Evolutionary conservation across 305 asterid genomes (phyloP).

Genomic region (Withania somnifera): DNA sequence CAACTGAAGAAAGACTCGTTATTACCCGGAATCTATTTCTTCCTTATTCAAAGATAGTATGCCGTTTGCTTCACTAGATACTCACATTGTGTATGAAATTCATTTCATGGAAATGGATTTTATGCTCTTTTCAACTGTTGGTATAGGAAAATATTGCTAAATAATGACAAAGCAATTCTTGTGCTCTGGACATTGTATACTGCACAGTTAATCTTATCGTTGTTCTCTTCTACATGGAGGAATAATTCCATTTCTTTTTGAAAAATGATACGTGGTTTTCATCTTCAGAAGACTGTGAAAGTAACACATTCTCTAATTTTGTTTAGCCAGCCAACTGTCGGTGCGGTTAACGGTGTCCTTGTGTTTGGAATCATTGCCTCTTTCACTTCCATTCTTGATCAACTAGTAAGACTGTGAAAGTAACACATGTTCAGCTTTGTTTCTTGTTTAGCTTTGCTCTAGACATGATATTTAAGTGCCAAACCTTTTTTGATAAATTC

Average conservation of each 20-base stretch:
- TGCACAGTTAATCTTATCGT: not conserved
- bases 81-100: not conserved
- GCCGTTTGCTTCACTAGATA: not conserved
- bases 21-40: not conserved
- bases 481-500: not conserved
- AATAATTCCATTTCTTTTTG: not conserved
- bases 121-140: not conserved
- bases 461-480: not conserved
- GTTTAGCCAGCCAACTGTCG: conserved; percentile 70
- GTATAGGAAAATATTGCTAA: not conserved
- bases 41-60: not conserved
- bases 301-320: conserved; percentile 15
- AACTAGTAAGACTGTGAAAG: too few relatives aligned
- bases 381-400: conserved; percentile 26
- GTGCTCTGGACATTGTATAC: not conserved
- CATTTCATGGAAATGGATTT: not conserved
- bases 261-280: not conserved
- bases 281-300: not conserved
- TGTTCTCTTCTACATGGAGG: not conserved
- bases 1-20: not conserved
- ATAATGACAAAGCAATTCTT: not conserved
- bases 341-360: conserved; percentile 74
- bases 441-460: not conserved
- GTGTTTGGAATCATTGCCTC: conserved; percentile 58
- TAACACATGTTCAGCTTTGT: not conserved